Evolutionary conservation across 2,329 filamentous ascomycete genomes (phyloP).

Genomic region (Beauveria pseudobassiana): DNA sequence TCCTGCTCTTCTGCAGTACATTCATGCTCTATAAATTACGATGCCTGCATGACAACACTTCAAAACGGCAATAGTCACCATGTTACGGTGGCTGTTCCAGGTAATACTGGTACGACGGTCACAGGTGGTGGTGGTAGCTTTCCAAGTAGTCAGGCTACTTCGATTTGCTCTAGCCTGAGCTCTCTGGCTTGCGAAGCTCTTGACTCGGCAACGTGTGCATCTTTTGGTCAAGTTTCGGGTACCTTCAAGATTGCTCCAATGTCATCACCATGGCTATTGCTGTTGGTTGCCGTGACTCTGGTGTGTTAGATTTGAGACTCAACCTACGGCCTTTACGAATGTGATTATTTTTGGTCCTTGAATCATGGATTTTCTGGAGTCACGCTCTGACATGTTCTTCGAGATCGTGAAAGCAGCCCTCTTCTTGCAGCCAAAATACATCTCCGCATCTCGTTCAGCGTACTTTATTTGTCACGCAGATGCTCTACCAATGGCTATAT

Average conservation of each 20-base stretch:
- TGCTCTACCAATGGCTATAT: neutral
- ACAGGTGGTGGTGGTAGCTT: conserved; percentile 34
- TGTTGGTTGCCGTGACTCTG: neutral
- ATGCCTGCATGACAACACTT: conserved; percentile 44
- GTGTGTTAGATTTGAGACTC: neutral
- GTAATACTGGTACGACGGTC: conserved; percentile 45
- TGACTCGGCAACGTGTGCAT: conserved; percentile 32
- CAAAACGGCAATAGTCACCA: conserved; percentile 34
- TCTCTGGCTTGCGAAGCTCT: conserved; percentile 42
- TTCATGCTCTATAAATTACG: conserved; percentile 47
- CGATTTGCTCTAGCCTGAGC: conserved; percentile 49
- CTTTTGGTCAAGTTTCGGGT: conserved; percentile 15
- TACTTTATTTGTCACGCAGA: neutral
- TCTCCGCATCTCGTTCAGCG: neutral
- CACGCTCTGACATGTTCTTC: no score
- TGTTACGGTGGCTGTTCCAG: conserved; percentile 50
- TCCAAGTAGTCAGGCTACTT: conserved; percentile 39
- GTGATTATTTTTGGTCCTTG: neutral
- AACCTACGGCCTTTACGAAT: neutral
- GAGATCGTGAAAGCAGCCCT: no score
- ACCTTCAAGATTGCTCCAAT: neutral
- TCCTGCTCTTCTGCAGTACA: conserved; percentile 44
- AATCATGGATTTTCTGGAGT: no score
- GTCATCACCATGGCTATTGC: neutral
- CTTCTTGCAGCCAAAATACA: neutral